Evolutionary conservation across 208 protist species (phyloP).

Genomic region (Eutreptiella sp.): DNA sequence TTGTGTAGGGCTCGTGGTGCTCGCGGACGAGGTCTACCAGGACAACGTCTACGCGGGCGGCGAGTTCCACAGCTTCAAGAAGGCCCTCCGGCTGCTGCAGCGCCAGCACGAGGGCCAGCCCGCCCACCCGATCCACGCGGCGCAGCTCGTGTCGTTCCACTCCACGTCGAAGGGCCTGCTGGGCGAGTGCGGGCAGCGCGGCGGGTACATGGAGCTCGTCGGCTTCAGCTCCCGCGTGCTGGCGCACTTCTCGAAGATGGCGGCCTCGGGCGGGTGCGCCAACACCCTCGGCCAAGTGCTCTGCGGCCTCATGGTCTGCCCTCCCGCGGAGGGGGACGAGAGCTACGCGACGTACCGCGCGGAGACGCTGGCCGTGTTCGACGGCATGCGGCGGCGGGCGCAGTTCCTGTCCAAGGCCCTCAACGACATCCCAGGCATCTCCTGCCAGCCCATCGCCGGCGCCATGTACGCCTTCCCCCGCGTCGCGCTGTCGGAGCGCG

Average conservation of each 20-base stretch:
- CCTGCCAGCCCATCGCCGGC: slow-evolving; percentile 79
- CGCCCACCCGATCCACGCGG: slow-evolving; percentile 28
- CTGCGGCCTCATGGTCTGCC: slow-evolving; percentile 88
- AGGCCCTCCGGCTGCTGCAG: slow-evolving; percentile 41
- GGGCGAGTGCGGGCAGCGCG: slow-evolving; percentile 94
- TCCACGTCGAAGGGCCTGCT: slow-evolving; percentile 96
- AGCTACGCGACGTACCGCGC: slow-evolving; percentile 73
- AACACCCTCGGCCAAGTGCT: slow-evolving; percentile 92
- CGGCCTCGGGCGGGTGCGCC: slow-evolving; percentile 88
- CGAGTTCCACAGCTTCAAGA: slow-evolving; percentile 84
- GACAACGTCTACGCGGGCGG: slow-evolving; percentile 88
- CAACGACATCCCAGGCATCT: slow-evolving; percentile 81
- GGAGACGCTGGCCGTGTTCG: slow-evolving; percentile 72
- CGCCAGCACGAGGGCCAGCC: neutral
- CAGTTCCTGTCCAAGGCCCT: slow-evolving; percentile 65
- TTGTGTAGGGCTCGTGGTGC: slow-evolving; percentile 83
- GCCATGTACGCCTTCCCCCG: slow-evolving; percentile 99
- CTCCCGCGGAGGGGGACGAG: slow-evolving; percentile 76
- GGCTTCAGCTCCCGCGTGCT: slow-evolving; percentile 57
- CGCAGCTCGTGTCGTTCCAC: slow-evolving; percentile 95
- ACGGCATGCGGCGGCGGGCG: slow-evolving; percentile 53
- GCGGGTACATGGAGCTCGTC: slow-evolving; percentile 92
- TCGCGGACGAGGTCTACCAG: slow-evolving; percentile 99
- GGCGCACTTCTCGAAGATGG: slow-evolving; percentile 89
- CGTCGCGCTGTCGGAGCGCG: slow-evolving; percentile 73